Evolutionary conservation across 176 grass and related monocot genomes (phyloP).

Genomic region (Rhipidocladum racemiflorum): DNA sequence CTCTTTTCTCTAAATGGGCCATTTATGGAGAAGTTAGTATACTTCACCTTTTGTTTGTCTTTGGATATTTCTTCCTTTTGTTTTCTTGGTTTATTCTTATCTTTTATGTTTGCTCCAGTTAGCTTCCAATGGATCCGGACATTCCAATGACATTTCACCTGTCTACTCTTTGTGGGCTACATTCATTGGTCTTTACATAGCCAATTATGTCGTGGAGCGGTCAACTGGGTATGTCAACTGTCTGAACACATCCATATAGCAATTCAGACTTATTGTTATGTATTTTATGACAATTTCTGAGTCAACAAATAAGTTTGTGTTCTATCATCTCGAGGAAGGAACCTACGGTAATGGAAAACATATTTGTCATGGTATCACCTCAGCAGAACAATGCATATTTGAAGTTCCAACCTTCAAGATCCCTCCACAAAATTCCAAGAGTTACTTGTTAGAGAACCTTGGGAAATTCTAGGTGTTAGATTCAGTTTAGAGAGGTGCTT

Average conservation of each 20-base stretch:
- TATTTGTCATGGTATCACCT: neutral
- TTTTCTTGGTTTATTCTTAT: slow-evolving; percentile 16
- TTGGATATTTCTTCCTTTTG: neutral
- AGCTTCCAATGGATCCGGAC: slow-evolving; percentile 69
- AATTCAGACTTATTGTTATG: neutral
- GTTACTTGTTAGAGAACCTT: neutral
- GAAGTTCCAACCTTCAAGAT: neutral
- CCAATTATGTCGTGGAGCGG: slow-evolving; percentile 91
- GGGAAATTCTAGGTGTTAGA: neutral
- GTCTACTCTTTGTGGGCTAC: slow-evolving; percentile 96
- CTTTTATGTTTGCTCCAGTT: slow-evolving; percentile 58
- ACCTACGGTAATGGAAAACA: neutral
- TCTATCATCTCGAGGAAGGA: neutral
- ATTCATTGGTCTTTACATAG: slow-evolving; percentile 91
- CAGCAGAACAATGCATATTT: neutral
- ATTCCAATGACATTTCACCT: slow-evolving; percentile 77
- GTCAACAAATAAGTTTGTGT: neutral
- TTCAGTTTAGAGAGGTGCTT: no score
- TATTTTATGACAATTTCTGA: neutral
- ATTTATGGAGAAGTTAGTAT: slow-evolving; percentile 87
- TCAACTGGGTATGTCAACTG: slow-evolving; percentile 79
- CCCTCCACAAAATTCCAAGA: neutral
- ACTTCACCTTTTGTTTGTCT: neutral
- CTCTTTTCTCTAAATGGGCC: slow-evolving; percentile 94
- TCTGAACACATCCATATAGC: slow-evolving; percentile 18